These are phyloP conservation scores for Scleroderma citrinum DNA, from an alignment of 768 basidiomycete genomes.

Conservation along the genomic window DNA sequence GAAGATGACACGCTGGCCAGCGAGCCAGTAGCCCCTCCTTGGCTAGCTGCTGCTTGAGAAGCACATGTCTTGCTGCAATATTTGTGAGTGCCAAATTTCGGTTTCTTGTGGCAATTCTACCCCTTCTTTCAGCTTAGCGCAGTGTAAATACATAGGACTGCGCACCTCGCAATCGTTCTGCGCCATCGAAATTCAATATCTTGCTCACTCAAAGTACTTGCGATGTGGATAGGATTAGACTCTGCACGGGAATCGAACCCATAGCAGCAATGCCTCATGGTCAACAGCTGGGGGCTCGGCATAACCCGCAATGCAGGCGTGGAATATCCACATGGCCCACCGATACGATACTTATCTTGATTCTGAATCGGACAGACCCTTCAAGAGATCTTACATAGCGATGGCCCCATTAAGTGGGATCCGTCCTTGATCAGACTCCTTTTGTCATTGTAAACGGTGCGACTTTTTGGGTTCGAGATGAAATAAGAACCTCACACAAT, in stretches of 20 bases:
- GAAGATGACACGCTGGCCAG: constrained; percentile 10
- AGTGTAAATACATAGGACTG: not conserved
- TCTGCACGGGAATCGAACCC: constrained; percentile 1
- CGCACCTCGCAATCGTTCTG: constrained; percentile 27
- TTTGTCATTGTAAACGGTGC: constrained; percentile 8
- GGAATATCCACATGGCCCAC: constrained; percentile 2
- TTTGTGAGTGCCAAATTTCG: constrained; percentile 49
- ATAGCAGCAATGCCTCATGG: constrained; percentile 17
- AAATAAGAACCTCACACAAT: constrained; percentile 19
- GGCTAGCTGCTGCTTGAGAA: constrained; percentile 32
- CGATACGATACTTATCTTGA: constrained; percentile 5
- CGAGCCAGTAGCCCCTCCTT: constrained; percentile 1
- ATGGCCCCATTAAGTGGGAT: constrained; percentile 1
- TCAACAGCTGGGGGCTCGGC: constrained; percentile 15
- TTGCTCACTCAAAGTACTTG: no score
- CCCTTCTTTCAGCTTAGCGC: not conserved
- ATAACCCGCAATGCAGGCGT: constrained; percentile 1
- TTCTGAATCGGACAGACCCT: constrained; percentile 7
- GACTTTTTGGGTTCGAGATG: not conserved
- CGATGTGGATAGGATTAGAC: constrained; percentile 8
- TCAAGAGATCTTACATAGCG: not conserved
- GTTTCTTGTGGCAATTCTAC: constrained; percentile 50
- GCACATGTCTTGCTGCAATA: constrained; percentile 55
- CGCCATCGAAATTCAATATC: constrained; percentile 20
- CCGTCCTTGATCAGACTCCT: constrained; percentile 13